Evolutionary conservation across 306 rosid species (phyloP).

Genomic region (Rosa persica): DNA sequence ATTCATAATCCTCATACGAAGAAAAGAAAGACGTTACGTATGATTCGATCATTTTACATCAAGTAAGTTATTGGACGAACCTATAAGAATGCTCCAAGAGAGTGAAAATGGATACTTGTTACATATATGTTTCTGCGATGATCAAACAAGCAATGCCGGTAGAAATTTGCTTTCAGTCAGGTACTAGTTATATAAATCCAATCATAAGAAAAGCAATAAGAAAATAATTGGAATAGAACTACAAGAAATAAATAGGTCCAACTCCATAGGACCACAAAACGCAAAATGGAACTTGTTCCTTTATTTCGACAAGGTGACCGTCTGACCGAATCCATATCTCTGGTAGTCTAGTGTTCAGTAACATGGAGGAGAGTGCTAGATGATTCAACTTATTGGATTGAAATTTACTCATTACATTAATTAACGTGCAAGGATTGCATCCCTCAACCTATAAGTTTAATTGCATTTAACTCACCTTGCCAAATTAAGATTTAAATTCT

Average conservation of each 20-base stretch:
- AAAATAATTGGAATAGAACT: not conserved
- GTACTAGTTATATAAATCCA: not conserved
- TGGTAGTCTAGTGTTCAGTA: slow-evolving; percentile 21
- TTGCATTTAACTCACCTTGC: slow-evolving; percentile 17
- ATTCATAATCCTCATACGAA: not conserved
- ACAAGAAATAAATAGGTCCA: not conserved
- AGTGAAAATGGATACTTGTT: not conserved
- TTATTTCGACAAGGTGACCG: slow-evolving; percentile 6
- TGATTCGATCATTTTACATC: not conserved
- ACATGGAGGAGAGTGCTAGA: not conserved
- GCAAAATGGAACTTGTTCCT: not conserved
- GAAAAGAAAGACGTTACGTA: not conserved
- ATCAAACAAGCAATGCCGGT: not conserved
- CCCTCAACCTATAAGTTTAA: slow-evolving; percentile 25
- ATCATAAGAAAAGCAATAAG: not conserved
- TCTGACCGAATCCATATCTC: slow-evolving; percentile 15
- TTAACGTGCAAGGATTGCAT: not conserved
- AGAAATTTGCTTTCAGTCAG: not conserved
- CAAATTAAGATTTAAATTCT: slow-evolving; percentile 3
- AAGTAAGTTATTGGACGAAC: not conserved
- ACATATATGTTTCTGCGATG: not conserved
- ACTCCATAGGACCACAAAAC: not conserved
- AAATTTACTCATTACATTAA: not conserved
- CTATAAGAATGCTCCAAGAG: not conserved
- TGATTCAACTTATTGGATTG: slow-evolving; percentile 12